Base-by-base conservation (phyloP, 257 asterid genomes). In the Ballota nigra region DNA sequence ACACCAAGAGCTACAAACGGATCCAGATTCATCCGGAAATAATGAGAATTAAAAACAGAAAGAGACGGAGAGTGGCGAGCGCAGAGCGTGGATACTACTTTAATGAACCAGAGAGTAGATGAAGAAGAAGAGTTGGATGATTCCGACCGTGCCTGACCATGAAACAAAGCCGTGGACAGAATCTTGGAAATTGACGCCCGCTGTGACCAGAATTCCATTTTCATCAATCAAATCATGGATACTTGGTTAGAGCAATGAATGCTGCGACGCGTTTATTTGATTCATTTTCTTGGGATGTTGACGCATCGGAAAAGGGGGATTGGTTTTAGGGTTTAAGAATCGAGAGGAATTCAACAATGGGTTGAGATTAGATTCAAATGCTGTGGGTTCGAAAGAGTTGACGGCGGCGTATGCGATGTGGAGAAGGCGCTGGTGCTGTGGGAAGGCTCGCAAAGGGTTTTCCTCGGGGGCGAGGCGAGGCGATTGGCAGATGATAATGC, bases 11-110 rank as follows among this genome's bases (percentile, higher is more conserved):
- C 93, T 64, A 92, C 81, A 59, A 63, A 63, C 4, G 99, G 86
- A 69, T 79, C 81, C 84, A 92, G 80, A 74, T 81, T 76, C 63
- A 70, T 75, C 6, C 96, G 91, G 61, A 95, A 89, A 83, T 84
- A 92, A 80, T 87, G 89, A 6, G 87, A 80, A 49, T 59, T 66
- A 7, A 89, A 80, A 45, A 87, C 18, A 52, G 84, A 58, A 53
- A 89, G 86, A 70, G 86, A 78, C 40, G 70, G 82, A 13, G 86
- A 70, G 78, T 67, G 80, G 58, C 82, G 88, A 87, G 85, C 57
- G 77, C 92, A 89, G 75, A 95, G 88, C 36, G 96, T 86, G 82
- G 87, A 89, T 11, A 92, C 86, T 26, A 86, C 95, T 81, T 95
- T 95, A 70, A 83, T 49, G 87, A 92, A 95, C 99, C 99, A 95